Base-by-base conservation (phyloP, 2,329 filamentous ascomycete genomes). In the Sclerotinia borealis region DNA sequence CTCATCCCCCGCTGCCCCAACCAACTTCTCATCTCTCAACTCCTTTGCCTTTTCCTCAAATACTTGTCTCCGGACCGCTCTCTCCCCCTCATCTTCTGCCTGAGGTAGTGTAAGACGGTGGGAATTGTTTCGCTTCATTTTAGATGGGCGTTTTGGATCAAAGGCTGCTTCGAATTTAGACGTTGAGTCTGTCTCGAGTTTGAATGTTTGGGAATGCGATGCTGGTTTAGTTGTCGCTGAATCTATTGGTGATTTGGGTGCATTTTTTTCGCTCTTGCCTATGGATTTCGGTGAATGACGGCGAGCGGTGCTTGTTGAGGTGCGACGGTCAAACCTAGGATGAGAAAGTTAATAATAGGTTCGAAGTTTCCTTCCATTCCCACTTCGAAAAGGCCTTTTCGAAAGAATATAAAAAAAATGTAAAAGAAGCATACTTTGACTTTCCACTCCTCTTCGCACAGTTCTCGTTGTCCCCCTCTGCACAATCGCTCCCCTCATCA, bases 41-140 rank as follows among this genome's bases (percentile, higher is more conserved):
- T 76, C 74, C 31, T 79, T 80, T 3, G 83, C 83, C 71, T 81
- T 81, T 68, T 85, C 83, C 71, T 84, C 82, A 9, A 80, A 79
- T 19, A 79, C 74, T 54, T 79, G 78, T n/a, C 80, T 75, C 54
- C 79, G 72, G 62, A 78, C 72, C 4, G 74, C 77, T 34, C 77
- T 74, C 50, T 83, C 80, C 15, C 76, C 76, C 64, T 80, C 77
- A n/a, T 72, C 76, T 65, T 70, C 69, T 52, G 60, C 63, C 36
- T 67, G 70, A 9, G 69, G 73, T 3, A 73, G 68, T 2, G 67
- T 68, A 10, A 73, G 11, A 43, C 22, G 54, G 15, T 72, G 68
- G 25, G 65, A 68, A 49, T 66, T 67, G 29, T 68, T 65, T 3
- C 68, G 63, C 31, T 72, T 66, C 8, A 25, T 66, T 56, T 70